Base-by-base conservation (phyloP, 1,284 basidiomycete genomes). In the Malassezia brasiliensis region DNA sequence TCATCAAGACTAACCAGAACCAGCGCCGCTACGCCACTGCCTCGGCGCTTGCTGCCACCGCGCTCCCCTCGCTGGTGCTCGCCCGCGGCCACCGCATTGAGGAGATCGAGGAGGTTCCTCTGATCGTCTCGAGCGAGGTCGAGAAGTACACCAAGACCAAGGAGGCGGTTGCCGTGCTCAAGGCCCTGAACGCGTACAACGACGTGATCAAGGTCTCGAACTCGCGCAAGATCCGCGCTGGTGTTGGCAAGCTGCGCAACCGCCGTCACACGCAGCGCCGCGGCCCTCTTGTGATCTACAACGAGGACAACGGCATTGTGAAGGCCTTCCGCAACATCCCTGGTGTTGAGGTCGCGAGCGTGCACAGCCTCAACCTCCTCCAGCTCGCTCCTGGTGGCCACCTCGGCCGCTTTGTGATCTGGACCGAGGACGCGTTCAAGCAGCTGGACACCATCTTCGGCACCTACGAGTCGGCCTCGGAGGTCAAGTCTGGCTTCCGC, bases 1-100 rank as follows among this genome's bases (percentile, higher is more conserved):
- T 96, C 81, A 87, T 98, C 82, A 99, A 96, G 83, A 88, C 90
- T 65, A 96, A 94, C 85, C 88, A 91, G 82, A 94, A 93, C 83
- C 93, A 98, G 81, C 88, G 88, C 77, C 89, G 94, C 69, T 98
- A 90, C 79, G 94, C 94, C 59, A 86, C 89, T 65, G 93, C 96
- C 66, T 98, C 94, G 66, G 94, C 93, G 53, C 84, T 99, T 61
- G 94, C 94, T 57, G 94, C 94, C 20, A 94, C 94, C 59, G 93
- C 93, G 47, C 85, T 99, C 62, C 93, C 94, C 54, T 93, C 94
- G 56, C 87, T 99, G 74, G 90, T 99, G 74, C 89, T 98, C 67
- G 94, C 94, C 59, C 93, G 94, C 70, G 94, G 94, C 61, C 94
- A 99, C 83, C 88, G 91, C 77, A 91, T 99, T 78, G 94, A 98